Evolutionary conservation across 2,329 filamentous ascomycete genomes (phyloP).

Genomic region (Apiospora arundinis): DNA sequence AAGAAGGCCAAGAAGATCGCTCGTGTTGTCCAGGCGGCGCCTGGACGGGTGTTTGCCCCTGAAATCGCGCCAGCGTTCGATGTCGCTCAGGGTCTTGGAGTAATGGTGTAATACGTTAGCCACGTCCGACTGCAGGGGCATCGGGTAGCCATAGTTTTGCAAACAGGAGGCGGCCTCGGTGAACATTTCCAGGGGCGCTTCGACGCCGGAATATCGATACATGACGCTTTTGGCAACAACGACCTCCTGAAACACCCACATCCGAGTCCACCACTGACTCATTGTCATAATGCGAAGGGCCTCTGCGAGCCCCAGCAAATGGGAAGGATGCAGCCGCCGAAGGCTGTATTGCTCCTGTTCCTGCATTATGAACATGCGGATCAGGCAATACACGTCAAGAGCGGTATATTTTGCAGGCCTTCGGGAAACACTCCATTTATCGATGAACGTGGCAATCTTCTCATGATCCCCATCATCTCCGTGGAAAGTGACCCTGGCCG

Average conservation of each 20-base stretch:
- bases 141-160: neutral
- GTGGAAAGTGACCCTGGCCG: neutral
- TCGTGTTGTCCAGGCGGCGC: no score
- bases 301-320: neutral
- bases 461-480: neutral
- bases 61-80: neutral
- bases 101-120: neutral
- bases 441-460: neutral
- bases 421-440: neutral
- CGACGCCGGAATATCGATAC: neutral
- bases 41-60: neutral
- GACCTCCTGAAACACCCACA: constrained; percentile 20
- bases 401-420: neutral
- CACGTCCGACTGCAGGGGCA: neutral
- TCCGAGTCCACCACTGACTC: constrained; percentile 10
- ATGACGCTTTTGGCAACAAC: neutral
- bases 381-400: neutral
- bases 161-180: neutral
- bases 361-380: neutral
- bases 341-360: neutral
- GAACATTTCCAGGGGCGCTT: neutral
- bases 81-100: neutral
- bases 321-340: neutral
- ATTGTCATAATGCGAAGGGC: neutral
- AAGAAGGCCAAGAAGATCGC: neutral